A percentile compares a stretch with the other conserved stretches of the same genome.
Evolutionary conservation across 2,329 filamentous ascomycete genomes (phyloP).

Genomic region (Cyanodermella asteris): DNA sequence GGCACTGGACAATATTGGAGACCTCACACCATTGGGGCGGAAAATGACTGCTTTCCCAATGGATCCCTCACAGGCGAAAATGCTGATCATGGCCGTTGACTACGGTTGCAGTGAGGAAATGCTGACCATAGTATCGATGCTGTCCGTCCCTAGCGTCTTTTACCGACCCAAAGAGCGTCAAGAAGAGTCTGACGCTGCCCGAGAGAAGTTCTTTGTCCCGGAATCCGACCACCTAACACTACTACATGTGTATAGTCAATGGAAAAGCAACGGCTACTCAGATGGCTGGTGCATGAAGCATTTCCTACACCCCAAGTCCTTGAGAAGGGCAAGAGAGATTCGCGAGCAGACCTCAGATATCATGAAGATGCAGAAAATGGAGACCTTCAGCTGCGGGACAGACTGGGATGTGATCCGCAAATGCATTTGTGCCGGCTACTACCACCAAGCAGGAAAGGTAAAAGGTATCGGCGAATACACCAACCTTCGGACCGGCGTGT

Average conservation of each 20-base stretch:
- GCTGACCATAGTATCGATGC: slow-evolving; percentile 94
- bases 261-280: slow-evolving; percentile 73
- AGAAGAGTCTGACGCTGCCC: slow-evolving; percentile 83
- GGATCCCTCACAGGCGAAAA: slow-evolving; percentile 87
- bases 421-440: slow-evolving; percentile 94
- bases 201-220: slow-evolving; percentile 96
- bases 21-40: slow-evolving; percentile 64
- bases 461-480: slow-evolving; percentile 96
- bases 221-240: slow-evolving; percentile 94
- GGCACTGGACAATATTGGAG: slow-evolving; percentile 79
- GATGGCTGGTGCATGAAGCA: slow-evolving; percentile 87
- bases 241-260: slow-evolving; percentile 86
- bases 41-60: slow-evolving; percentile 97
- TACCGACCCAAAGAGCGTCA: slow-evolving; percentile 92
- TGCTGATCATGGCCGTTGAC: slow-evolving; percentile 74
- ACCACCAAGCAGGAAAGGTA: slow-evolving; percentile 89
- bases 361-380: slow-evolving; percentile 83
- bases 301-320: slow-evolving; percentile 85
- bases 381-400: slow-evolving; percentile 68
- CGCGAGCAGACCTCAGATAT: slow-evolving; percentile 85
- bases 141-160: slow-evolving; percentile 89
- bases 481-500: slow-evolving; percentile 84
- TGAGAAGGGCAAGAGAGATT: slow-evolving; percentile 81
- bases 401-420: slow-evolving; percentile 93
- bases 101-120: slow-evolving; percentile 95